Conservation (phyloP, 495 filamentous ascomycete species). For the Trichocladium antarcticum region DNA sequence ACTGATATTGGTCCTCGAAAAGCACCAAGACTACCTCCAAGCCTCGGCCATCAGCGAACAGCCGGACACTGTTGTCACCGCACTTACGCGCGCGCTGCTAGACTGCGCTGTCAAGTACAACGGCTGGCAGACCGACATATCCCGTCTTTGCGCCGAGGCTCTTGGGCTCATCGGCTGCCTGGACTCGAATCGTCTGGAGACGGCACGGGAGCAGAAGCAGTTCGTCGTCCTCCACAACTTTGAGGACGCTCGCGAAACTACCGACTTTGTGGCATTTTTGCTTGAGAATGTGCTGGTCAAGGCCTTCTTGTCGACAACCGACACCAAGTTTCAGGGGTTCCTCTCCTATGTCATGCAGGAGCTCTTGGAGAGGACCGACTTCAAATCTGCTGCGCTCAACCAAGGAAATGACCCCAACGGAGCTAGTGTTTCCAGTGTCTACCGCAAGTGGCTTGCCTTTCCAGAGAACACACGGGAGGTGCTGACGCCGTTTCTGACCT, state of each 20-base stretch:
- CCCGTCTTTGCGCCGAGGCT: slow-evolving; percentile 62
- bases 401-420: slow-evolving; percentile 7
- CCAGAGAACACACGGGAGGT: slow-evolving; percentile 65
- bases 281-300: slow-evolving; percentile 81
- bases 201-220: slow-evolving; percentile 59
- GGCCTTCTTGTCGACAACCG: slow-evolving; percentile 77
- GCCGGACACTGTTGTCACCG: slow-evolving; percentile 60
- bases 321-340: slow-evolving; percentile 78
- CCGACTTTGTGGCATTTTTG: slow-evolving; percentile 75
- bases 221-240: slow-evolving; percentile 84
- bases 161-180: slow-evolving; percentile 82
- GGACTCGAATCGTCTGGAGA: slow-evolving; percentile 81
- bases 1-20: slow-evolving; percentile 56
- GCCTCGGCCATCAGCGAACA: slow-evolving; percentile 74
- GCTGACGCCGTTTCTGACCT: slow-evolving; percentile 73
- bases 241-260: slow-evolving; percentile 60
- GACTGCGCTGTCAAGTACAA: slow-evolving; percentile 75
- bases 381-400: slow-evolving; percentile 46
- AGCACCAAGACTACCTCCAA: slow-evolving; percentile 72
- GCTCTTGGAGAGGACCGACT: slow-evolving; percentile 62
- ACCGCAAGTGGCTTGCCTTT: slow-evolving; percentile 63
- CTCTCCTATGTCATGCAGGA: slow-evolving; percentile 90
- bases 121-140: slow-evolving; percentile 51
- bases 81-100: slow-evolving; percentile 63
- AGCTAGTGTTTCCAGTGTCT: no score